phyloP scores from a whole-genome alignment of 305 asterid genomes.

The Salvia sclarea region DNA sequence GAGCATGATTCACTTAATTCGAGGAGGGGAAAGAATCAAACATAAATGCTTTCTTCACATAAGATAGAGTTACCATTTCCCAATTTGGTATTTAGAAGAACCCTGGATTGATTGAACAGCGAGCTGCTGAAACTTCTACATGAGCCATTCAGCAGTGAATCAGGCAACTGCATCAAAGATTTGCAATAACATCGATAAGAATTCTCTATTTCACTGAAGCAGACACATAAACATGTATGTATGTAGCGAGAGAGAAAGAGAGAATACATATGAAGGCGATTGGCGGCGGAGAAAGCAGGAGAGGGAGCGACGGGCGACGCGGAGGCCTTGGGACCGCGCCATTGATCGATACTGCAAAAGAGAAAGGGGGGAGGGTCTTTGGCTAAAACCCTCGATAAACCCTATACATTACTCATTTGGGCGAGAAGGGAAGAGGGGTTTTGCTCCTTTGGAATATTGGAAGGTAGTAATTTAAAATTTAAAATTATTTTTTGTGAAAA shows the following conservation, averaged over 20 bases:
- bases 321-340: conserved; percentile 57
- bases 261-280: conserved; percentile 38
- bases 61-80: conserved; percentile 44
- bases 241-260: background rate
- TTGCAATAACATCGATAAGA: conserved; percentile 1
- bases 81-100: conserved; percentile 35
- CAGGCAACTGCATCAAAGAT: conserved; percentile 47
- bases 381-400: conserved; percentile 55
- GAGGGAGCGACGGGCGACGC: conserved; percentile 57
- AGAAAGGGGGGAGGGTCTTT: too few relatives aligned
- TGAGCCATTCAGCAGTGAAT: conserved; percentile 40
- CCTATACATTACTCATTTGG: too few relatives aligned
- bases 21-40: background rate
- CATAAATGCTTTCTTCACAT: background rate
- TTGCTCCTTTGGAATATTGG: too few relatives aligned
- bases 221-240: background rate
- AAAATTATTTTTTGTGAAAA: too few relatives aligned
- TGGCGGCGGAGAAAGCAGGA: conserved; percentile 38
- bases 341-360: conserved; percentile 38
- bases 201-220: background rate
- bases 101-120: conserved; percentile 35
- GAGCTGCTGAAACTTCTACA: conserved; percentile 51
- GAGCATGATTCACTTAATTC: background rate
- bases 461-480: too few relatives aligned
- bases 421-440: too few relatives aligned